Percentiles rank a stretch among this genome's conserved stretches.
phyloP scores from a whole-genome alignment of 768 basidiomycete genomes.

The Thelephora ganbajun region DNA sequence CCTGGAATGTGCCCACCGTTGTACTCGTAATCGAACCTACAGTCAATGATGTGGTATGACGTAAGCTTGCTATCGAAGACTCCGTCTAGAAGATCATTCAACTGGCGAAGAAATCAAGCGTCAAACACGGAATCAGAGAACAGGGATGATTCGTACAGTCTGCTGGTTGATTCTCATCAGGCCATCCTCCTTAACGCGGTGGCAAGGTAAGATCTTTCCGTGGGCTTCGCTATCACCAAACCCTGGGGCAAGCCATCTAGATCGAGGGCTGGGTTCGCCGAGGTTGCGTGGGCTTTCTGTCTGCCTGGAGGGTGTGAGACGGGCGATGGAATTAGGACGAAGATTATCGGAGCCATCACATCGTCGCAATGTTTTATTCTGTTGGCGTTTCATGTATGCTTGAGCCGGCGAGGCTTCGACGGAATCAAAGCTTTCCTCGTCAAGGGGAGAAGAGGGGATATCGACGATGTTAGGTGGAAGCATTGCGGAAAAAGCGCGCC shows the following conservation, averaged over 20 bases:
- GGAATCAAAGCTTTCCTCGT: slow-evolving; percentile 36
- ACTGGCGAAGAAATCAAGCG: slow-evolving; percentile 26
- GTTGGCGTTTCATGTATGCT: slow-evolving; percentile 66
- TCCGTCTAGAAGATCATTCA: slow-evolving; percentile 70
- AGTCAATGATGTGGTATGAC: slow-evolving; percentile 78
- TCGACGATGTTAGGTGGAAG: slow-evolving; percentile 22
- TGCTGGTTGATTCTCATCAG: slow-evolving; percentile 74
- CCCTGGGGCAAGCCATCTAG: slow-evolving; percentile 40
- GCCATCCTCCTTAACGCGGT: slow-evolving; percentile 88
- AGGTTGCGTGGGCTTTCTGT: slow-evolving; percentile 26
- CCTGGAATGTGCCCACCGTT: slow-evolving; percentile 85
- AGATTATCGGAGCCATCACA: slow-evolving; percentile 78
- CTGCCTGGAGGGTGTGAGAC: slow-evolving; percentile 40
- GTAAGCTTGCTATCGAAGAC: slow-evolving; percentile 49
- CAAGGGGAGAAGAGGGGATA: slow-evolving; percentile 28
- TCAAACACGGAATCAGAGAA: not conserved
- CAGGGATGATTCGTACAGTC: slow-evolving; percentile 40
- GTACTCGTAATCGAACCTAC: slow-evolving; percentile 96
- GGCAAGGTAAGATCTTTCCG: slow-evolving; percentile 90
- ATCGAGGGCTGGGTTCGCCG: slow-evolving; percentile 16
- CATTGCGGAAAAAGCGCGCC: slow-evolving; percentile 69
- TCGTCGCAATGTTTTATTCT: slow-evolving; percentile 61
- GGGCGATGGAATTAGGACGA: slow-evolving; percentile 23
- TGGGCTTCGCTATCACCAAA: slow-evolving; percentile 89
- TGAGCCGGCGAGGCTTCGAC: slow-evolving; percentile 70